phyloP scores from a whole-genome alignment of 768 basidiomycete genomes.

The Boletellus ananiceps region DNA sequence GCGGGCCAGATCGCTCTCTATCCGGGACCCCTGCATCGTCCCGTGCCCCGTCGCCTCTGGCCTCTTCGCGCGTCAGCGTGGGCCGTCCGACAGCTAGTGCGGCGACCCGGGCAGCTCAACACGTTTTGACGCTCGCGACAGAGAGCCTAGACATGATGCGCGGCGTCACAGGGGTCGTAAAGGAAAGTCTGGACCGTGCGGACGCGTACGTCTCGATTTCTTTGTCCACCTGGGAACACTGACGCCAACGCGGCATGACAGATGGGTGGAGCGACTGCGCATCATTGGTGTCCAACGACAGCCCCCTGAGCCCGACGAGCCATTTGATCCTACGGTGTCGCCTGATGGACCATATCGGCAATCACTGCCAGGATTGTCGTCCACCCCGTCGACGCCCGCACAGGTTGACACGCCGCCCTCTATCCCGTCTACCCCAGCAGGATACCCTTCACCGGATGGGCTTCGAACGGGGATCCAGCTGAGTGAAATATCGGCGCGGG shows the following conservation, averaged over 20 bases:
- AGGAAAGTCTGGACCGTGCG: conserved; percentile 81
- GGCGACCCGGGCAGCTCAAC: conserved; percentile 71
- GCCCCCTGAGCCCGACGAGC: conserved; percentile 21
- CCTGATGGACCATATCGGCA: conserved; percentile 5
- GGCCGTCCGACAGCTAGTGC: conserved; percentile 41
- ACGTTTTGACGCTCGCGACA: conserved; percentile 77
- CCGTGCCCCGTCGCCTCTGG: conserved; percentile 31
- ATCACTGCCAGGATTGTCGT: conserved; percentile 28
- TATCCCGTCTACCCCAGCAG: conserved; percentile 27
- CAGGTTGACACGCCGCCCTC: conserved; percentile 24
- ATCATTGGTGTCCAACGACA: conserved; percentile 71
- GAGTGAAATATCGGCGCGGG: conserved; percentile 25
- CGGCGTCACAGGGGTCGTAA: conserved; percentile 82
- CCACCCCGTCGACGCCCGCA: conserved; percentile 29
- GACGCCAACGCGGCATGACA: conserved; percentile 20
- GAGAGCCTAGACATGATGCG: conserved; percentile 94
- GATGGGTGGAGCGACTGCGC: conserved; percentile 81
- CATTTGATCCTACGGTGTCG: conserved; percentile 1
- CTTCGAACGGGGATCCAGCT: conserved; percentile 24
- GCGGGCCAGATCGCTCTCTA: conserved; percentile 30
- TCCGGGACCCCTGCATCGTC: conserved; percentile 32
- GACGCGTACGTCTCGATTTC: conserved; percentile 58
- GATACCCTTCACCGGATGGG: conserved; percentile 25
- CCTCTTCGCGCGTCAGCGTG: conserved; percentile 23
- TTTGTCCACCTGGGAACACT: background rate